Conservation (phyloP, 2,329 filamentous ascomycete genomes). For the Penicillium capsulatum region DNA sequence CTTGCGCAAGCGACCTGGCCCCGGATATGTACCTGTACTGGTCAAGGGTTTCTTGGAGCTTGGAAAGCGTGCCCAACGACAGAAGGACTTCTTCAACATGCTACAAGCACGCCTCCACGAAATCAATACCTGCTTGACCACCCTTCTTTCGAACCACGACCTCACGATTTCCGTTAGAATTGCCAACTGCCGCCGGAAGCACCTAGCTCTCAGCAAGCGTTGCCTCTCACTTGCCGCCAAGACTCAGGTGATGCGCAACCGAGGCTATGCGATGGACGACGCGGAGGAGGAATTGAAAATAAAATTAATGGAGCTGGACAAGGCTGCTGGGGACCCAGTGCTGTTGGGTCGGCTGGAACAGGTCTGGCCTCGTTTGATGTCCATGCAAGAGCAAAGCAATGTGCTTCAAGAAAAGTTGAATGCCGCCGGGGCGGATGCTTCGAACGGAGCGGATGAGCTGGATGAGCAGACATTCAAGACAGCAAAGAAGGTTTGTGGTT, state of each 20-base stretch:
- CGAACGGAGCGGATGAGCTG: slow-evolving; percentile 44
- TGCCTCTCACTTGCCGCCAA: slow-evolving; percentile 60
- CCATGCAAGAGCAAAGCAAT: slow-evolving; percentile 56
- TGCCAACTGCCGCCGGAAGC: slow-evolving; percentile 56
- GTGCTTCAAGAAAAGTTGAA: slow-evolving; percentile 59
- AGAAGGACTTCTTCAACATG: slow-evolving; percentile 54
- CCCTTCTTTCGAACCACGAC: slow-evolving; percentile 58
- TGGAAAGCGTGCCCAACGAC: slow-evolving; percentile 54
- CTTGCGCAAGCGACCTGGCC: slow-evolving; percentile 54
- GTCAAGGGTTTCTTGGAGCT: slow-evolving; percentile 58
- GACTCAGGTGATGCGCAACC: slow-evolving; percentile 59
- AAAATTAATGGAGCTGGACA: slow-evolving; percentile 56
- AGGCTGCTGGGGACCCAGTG: slow-evolving; percentile 57
- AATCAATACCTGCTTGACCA: slow-evolving; percentile 59
- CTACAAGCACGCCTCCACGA: slow-evolving; percentile 59
- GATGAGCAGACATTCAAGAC: slow-evolving; percentile 57
- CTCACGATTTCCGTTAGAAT: slow-evolving; percentile 57
- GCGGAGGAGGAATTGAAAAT: slow-evolving; percentile 61
- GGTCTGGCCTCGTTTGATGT: slow-evolving; percentile 64
- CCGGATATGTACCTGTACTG: slow-evolving; percentile 57
- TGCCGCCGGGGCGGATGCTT: slow-evolving; percentile 44
- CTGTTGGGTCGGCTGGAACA: slow-evolving; percentile 59
- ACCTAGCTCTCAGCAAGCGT: slow-evolving; percentile 57
- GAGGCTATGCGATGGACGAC: slow-evolving; percentile 62
- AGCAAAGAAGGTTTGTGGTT: slow-evolving; percentile 54